Evolutionary conservation across 1,139 yeast genomes (phyloP), one percentile per base, ranked within the genome.

Genomic region (Pichia sp.): DNA sequence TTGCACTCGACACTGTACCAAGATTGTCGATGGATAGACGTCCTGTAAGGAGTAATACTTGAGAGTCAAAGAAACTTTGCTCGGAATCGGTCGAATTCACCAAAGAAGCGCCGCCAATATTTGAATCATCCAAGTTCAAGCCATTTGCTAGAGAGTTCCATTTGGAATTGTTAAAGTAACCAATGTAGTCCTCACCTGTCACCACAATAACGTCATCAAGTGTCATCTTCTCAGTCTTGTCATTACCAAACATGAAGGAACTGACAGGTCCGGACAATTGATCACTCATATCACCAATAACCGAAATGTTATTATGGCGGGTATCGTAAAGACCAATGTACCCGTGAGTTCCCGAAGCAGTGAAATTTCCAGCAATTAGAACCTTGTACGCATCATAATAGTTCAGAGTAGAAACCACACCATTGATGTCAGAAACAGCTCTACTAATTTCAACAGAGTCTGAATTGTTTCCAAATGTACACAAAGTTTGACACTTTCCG

Each of bases 1-100:
- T 59, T 0, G 93, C 91, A 21, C 80, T 71, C 36, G 82, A 76
- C 1, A 75, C 75, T 29, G 62, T 55, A 1, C 94, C 95, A 52
- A 69, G 75, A 3, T 56, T 56, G 2, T 62, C 48, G 32, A 83
- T 56, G 7, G 60, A 55, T 35, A 85, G 65, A 28, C 61, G 56
- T 14, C 97, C 97, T 4, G 84, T 64, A 2, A 83, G 70, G 14
- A 81, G 53, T 28, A 87, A 56, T 0, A 74, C 60, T 43, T 71
- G 64, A 31, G 68, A 56, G 8, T 60, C 52, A 29, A 68, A 67
- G 38, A 75, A 69, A 11, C 11, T 5, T 43, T 29, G 56, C 62
- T 18, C 59, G 6, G 27, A 48, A 33, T 46, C 53, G 53, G 21
- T 50, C 32, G 30, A 56, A 3, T 58, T 53, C 19, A 72, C 53